phyloP scores from a whole-genome alignment of 306 rosid species.

The Sindora glabra region DNA sequence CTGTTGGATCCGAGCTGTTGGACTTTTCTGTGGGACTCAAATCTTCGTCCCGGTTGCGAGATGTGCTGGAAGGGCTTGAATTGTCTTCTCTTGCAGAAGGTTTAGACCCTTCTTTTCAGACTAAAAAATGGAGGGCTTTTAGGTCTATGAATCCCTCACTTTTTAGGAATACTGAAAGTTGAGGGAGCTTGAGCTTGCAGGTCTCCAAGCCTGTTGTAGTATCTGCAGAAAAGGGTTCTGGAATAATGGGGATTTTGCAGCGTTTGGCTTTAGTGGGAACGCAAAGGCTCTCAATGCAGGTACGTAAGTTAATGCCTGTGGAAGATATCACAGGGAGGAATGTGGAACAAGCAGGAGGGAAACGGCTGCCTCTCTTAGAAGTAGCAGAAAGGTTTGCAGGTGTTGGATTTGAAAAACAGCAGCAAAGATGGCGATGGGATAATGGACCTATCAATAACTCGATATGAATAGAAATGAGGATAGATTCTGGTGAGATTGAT shows the following conservation, averaged over 20 bases:
- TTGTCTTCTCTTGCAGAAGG: slow-evolving; percentile 84
- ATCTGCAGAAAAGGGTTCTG: slow-evolving; percentile 93
- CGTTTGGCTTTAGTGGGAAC: slow-evolving; percentile 72
- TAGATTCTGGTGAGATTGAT: slow-evolving; percentile 85
- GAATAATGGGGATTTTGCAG: slow-evolving; percentile 68
- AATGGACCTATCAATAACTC: slow-evolving; percentile 75
- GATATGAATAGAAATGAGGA: slow-evolving; percentile 88
- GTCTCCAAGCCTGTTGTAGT: slow-evolving; percentile 84
- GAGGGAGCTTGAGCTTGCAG: slow-evolving; percentile 75
- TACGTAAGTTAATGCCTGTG: slow-evolving; percentile 79
- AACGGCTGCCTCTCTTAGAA: slow-evolving; percentile 48
- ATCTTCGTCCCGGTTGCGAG: slow-evolving; percentile 29
- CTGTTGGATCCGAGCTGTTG: slow-evolving; percentile 27
- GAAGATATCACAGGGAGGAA: slow-evolving; percentile 91
- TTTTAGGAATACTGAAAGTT: slow-evolving; percentile 52
- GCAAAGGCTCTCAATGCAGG: slow-evolving; percentile 91
- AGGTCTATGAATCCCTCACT: slow-evolving; percentile 74
- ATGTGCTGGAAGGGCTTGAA: slow-evolving; percentile 39
- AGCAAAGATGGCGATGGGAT: slow-evolving; percentile 52
- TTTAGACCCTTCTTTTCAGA: slow-evolving; percentile 73
- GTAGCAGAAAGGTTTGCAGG: slow-evolving; percentile 62
- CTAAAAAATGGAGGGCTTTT: slow-evolving; percentile 70
- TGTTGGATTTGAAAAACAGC: slow-evolving; percentile 52
- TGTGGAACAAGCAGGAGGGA: slow-evolving; percentile 86
- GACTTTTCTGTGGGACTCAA: slow-evolving; percentile 26